These are phyloP conservation scores for Delitschia confertaspora DNA, from an alignment of 495 filamentous ascomycete genomes.

Conservation along the genomic window DNA sequence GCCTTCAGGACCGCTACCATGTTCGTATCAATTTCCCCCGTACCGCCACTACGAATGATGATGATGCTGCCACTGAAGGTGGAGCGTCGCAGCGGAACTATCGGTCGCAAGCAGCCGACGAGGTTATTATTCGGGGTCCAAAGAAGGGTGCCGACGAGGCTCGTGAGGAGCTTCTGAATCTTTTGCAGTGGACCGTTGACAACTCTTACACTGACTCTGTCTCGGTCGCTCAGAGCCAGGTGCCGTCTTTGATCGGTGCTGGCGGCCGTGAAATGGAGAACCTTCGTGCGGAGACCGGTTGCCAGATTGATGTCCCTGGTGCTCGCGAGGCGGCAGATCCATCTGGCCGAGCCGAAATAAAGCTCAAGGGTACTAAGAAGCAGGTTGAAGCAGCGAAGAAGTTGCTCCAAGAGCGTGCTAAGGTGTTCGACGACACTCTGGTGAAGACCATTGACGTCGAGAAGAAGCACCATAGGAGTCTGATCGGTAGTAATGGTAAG, in stretches of 20 bases:
- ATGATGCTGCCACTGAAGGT: constrained; percentile 65
- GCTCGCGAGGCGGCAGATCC: constrained; percentile 52
- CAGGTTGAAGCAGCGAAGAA: constrained; percentile 86
- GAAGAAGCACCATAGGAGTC: constrained; percentile 77
- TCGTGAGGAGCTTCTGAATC: constrained; percentile 74
- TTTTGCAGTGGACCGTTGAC: constrained; percentile 79
- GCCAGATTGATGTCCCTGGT: constrained; percentile 82
- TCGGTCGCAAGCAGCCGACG: constrained; percentile 68
- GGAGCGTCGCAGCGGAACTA: constrained; percentile 47
- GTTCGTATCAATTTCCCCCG: constrained; percentile 92
- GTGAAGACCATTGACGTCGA: constrained; percentile 78
- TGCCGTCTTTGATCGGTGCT: constrained; percentile 83
- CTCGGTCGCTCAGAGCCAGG: constrained; percentile 74
- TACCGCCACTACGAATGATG: constrained; percentile 48
- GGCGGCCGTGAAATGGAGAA: constrained; percentile 85
- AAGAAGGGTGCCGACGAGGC: constrained; percentile 86
- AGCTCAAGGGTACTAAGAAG: constrained; percentile 79
- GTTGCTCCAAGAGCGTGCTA: constrained; percentile 71
- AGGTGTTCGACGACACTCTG: constrained; percentile 77
- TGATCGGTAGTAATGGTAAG: constrained; percentile 86
- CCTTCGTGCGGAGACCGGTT: constrained; percentile 70
- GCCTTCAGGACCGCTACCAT: constrained; percentile 73
- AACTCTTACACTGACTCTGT: constrained; percentile 70
- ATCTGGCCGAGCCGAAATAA: constrained; percentile 65
- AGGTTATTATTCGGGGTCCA: constrained; percentile 83